phyloP scores from a whole-genome alignment of 768 basidiomycete species.

The Tulasnella sp. region DNA sequence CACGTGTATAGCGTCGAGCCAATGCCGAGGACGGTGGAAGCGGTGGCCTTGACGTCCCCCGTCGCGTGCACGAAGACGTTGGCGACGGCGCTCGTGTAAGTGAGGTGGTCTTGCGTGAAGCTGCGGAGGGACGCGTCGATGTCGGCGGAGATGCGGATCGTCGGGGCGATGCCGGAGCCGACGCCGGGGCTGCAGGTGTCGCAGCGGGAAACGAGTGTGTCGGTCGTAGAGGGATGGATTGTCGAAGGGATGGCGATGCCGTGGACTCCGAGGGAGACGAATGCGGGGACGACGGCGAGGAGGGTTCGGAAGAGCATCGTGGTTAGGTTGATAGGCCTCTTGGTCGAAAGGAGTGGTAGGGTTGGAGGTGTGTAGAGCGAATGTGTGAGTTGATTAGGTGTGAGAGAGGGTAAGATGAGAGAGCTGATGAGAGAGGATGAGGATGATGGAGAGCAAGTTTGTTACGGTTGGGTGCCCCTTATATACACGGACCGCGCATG shows the following conservation, averaged over 20 bases:
- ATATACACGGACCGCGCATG: background rate
- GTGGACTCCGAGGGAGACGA: background rate
- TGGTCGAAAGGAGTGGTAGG: background rate
- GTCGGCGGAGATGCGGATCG: background rate
- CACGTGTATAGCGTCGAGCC: too few relatives aligned
- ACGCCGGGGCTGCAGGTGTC: background rate
- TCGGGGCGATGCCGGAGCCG: background rate
- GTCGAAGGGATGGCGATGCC: background rate
- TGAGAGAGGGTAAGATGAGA: background rate
- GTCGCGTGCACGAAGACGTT: background rate
- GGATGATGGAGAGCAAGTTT: background rate
- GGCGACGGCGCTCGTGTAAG: too few relatives aligned
- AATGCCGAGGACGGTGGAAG: too few relatives aligned
- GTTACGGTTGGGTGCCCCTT: background rate
- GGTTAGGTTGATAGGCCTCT: background rate
- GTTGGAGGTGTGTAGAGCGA: background rate
- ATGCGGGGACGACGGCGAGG: background rate
- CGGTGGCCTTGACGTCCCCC: background rate
- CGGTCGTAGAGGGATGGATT: background rate
- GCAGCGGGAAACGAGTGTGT: background rate
- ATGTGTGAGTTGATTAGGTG: background rate
- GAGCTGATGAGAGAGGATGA: background rate
- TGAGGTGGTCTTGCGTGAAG: background rate
- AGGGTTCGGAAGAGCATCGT: background rate
- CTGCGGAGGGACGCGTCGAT: background rate